Conservation (phyloP, 2,329 filamentous ascomycete species). For the Sordariomycetes sp. region DNA sequence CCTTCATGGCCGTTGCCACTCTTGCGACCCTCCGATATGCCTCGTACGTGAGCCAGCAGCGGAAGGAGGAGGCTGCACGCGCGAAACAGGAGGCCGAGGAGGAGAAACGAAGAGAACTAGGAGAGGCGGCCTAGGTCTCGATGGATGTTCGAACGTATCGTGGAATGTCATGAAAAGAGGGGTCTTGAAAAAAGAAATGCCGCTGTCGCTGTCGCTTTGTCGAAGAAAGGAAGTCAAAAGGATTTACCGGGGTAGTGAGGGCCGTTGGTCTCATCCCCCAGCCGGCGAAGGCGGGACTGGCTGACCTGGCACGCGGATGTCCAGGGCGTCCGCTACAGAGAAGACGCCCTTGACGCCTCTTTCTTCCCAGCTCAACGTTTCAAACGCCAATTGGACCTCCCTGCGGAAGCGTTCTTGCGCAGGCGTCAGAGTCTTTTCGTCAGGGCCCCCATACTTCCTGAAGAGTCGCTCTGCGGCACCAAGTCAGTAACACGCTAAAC, state of each 20-base stretch:
- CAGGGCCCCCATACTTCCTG: conserved; percentile 34
- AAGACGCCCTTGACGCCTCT: neutral
- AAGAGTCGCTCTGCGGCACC: conserved; percentile 63
- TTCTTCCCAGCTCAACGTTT: conserved; percentile 51
- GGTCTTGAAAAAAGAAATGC: neutral
- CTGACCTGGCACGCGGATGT: neutral
- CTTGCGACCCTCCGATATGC: conserved; percentile 49
- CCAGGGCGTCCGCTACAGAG: neutral
- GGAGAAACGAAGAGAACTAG: conserved; percentile 22
- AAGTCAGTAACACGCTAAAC: neutral
- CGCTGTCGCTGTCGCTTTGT: neutral
- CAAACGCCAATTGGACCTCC: conserved; percentile 52
- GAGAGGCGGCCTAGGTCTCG: neutral
- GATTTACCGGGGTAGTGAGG: neutral
- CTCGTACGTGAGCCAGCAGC: conserved; percentile 42
- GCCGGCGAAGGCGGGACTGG: neutral
- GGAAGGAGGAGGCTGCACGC: conserved; percentile 32
- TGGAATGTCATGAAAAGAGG: neutral
- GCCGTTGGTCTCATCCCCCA: neutral
- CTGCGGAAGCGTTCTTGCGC: conserved; percentile 51
- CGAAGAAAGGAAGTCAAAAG: neutral
- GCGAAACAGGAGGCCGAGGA: conserved; percentile 18
- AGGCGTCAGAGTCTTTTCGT: conserved; percentile 20
- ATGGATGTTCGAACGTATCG: neutral
- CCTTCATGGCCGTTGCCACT: conserved; percentile 54